Base-by-base conservation (phyloP, 805 yeast genomes). In the Wickerhamomyces subpelliculosus region DNA sequence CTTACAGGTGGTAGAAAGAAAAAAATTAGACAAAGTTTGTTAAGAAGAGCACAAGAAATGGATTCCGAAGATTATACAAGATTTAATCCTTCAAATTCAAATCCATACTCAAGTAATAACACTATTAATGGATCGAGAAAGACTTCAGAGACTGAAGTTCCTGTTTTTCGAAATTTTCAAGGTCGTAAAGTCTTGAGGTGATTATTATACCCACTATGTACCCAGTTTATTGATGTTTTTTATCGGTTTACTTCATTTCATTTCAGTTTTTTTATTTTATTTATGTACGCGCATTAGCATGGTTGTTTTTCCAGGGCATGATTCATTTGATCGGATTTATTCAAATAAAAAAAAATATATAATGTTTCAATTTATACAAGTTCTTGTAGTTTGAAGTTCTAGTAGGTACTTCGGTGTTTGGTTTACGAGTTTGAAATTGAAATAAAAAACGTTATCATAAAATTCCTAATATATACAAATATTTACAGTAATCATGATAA, bases 61-160 rank as follows among this genome's bases (percentile, higher is more conserved):
- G 29, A 17, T 1, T 5, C 18, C n/a, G 40, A 37, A 14, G 36
- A 37, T 25, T 53, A 53, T 32, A 23, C 34, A 5, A 24, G 39
- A 26, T 36, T 26, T 9, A 35, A 29, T n/a, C 33, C 38, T 20
- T 17, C 5, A 7, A 25, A 10, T n/a, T 25, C 27, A 30, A 30
- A 19, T n/a, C 18, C 33, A 22, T 17, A 17, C 12, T 24, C 28
- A 17, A 32, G 27, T 16, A 32, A 24, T 24, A n/a, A n/a, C n/a
- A n/a, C n/a, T n/a, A n/a, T n/a, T n/a, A n/a, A n/a, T n/a, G n/a
- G n/a, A n/a, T n/a, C n/a, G n/a, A n/a, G n/a, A n/a, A n/a, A n/a
- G n/a, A 19, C 16, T 17, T 30, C 34, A 12, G 16, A 10, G 8
- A 8, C 8, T 4, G 13, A 8, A 7, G 17, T 35, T n/a, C 27